phyloP scores from a whole-genome alignment of 441 rosid genomes.

The Macaranga tanarius region DNA sequence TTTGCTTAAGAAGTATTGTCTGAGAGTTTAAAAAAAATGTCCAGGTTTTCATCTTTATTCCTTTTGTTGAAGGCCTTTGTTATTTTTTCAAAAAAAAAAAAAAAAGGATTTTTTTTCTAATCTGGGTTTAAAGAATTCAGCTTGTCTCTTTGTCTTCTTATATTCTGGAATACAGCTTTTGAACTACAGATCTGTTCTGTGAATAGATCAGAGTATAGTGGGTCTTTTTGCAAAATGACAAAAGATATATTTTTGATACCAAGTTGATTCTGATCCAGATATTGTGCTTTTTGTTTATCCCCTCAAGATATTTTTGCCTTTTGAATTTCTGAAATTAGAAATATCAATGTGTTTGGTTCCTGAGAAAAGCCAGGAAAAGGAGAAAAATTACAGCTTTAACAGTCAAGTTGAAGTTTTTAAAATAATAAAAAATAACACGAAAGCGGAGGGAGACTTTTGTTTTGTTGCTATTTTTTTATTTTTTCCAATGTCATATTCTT shows the following conservation, averaged over 20 bases:
- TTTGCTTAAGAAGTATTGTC: background rate
- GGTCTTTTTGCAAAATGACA: background rate
- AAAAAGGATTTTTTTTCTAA: too few relatives aligned
- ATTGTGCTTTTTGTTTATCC: background rate
- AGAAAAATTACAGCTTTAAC: background rate
- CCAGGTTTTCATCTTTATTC: background rate
- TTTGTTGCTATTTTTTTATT: background rate
- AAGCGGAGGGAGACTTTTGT: background rate
- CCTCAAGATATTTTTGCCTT: background rate
- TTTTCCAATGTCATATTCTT: background rate
- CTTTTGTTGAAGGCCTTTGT: background rate
- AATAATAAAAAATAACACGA: background rate
- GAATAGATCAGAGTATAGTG: conserved; percentile 5
- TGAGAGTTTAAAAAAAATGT: background rate
- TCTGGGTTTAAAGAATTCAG: background rate
- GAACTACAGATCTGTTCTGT: conserved; percentile 14
- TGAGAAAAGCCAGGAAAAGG: conserved; percentile 12
- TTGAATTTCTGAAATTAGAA: background rate
- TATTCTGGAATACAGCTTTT: background rate
- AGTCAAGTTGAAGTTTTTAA: conserved; percentile 4
- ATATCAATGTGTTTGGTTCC: conserved; percentile 20
- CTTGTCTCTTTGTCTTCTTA: conserved; percentile 6
- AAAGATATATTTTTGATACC: background rate
- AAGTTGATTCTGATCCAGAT: background rate
- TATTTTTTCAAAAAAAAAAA: background rate